Conservation (phyloP, 2,329 filamentous ascomycete genomes). For the Pestalotiopsis sp. region DNA sequence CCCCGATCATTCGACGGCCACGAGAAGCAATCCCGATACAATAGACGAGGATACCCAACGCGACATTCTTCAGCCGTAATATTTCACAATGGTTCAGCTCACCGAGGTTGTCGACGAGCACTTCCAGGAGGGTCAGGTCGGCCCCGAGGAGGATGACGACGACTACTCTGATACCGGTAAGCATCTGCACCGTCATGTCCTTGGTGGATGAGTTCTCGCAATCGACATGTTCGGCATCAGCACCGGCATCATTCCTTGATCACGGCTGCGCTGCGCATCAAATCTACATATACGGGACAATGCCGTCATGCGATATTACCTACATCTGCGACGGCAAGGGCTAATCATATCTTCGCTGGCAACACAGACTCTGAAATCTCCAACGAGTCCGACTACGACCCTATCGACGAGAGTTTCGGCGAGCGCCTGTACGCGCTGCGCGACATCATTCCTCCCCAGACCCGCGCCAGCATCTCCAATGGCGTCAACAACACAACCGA, state of each 20-base stretch:
- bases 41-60: background rate
- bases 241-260: background rate
- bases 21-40: background rate
- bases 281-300: background rate
- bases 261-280: background rate
- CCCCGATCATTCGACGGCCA: background rate
- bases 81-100: slow-evolving; percentile 80
- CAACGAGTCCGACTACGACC: slow-evolving; percentile 73
- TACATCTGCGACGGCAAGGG: background rate
- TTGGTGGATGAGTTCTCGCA: background rate
- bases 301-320: background rate
- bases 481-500: slow-evolving; percentile 57
- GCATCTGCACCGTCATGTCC: slow-evolving; percentile 24
- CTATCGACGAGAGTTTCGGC: slow-evolving; percentile 58
- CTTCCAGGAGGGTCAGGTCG: slow-evolving; percentile 73
- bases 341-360: slow-evolving; percentile 4
- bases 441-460: slow-evolving; percentile 76
- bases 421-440: slow-evolving; percentile 74
- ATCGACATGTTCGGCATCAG: background rate
- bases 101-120: slow-evolving; percentile 97
- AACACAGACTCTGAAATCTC: slow-evolving; percentile 79
- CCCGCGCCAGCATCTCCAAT: slow-evolving; percentile 69
- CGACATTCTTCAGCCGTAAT: background rate
- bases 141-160: slow-evolving; percentile 80
- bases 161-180: slow-evolving; percentile 94